Conservation (phyloP, 495 filamentous ascomycete species). For the Cenococcum geophilum region DNA sequence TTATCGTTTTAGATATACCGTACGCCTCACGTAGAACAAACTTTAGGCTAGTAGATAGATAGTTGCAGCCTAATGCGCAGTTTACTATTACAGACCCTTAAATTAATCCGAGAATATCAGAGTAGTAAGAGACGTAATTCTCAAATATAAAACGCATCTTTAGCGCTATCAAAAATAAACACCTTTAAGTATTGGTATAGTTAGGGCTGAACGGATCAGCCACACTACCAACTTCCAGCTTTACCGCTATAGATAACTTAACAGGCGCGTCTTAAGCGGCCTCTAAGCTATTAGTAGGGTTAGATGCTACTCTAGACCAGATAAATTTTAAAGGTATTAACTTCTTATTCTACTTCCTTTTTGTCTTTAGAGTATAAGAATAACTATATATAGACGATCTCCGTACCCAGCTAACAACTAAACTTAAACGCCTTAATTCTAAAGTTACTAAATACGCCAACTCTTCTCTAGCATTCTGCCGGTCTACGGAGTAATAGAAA, state of each 20-base stretch:
- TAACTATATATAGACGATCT: neutral
- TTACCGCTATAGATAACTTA: conserved; percentile 2
- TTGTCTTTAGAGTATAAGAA: neutral
- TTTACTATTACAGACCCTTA: neutral
- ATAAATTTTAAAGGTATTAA: neutral
- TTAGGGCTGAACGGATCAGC: neutral
- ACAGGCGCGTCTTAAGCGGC: neutral
- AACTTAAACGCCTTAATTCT: neutral
- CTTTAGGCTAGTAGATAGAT: too few species aligned
- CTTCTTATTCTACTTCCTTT: conserved; percentile 1
- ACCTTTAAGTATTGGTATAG: neutral
- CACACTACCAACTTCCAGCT: neutral
- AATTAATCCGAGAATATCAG: neutral
- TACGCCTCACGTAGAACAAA: too few species aligned
- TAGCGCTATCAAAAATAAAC: neutral
- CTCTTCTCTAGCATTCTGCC: neutral
- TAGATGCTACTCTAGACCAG: conserved; percentile 1
- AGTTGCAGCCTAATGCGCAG: neutral
- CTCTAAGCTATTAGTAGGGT: neutral
- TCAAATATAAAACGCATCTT: neutral
- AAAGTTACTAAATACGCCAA: neutral
- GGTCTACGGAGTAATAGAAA: neutral
- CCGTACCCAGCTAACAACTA: neutral
- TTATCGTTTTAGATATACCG: too few species aligned
- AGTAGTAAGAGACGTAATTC: neutral